A percentile compares a stretch with the other conserved stretches of the same genome.
Evolutionary conservation across 306 rosid genomes (phyloP).

Genomic region (Ziziphus jujuba): DNA sequence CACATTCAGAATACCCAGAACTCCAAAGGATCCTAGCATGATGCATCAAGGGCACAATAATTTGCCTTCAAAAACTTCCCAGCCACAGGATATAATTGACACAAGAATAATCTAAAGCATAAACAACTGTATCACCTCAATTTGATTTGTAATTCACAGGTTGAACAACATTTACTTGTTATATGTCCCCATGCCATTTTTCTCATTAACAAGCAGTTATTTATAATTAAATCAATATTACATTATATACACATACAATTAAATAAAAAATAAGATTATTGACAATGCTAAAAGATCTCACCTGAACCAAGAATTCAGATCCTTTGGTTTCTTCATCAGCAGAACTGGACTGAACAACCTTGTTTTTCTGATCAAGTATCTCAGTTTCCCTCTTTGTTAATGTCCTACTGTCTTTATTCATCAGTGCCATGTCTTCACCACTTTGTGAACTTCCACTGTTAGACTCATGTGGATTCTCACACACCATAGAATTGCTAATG

Average conservation of each 20-base stretch:
- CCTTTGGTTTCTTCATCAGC: constrained; percentile 63
- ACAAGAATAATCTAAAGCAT: too few relatives aligned
- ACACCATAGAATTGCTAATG: constrained; percentile 29
- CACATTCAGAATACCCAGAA: too few relatives aligned
- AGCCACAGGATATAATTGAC: too few relatives aligned
- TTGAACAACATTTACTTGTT: too few relatives aligned
- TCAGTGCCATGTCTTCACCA: constrained; percentile 39
- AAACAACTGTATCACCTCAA: too few relatives aligned
- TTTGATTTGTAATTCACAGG: too few relatives aligned
- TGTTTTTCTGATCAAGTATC: constrained; percentile 32
- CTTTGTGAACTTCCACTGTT: constrained; percentile 36
- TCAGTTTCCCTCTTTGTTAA: constrained; percentile 33
- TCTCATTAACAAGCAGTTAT: too few relatives aligned
- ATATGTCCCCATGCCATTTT: too few relatives aligned
- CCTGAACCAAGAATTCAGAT: constrained; percentile 82
- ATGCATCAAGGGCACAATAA: too few relatives aligned
- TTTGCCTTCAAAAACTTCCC: too few relatives aligned
- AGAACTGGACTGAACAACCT: constrained; percentile 31
- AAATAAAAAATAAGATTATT: constrained; percentile 7
- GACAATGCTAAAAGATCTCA: constrained; percentile 22
- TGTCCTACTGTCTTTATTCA: constrained; percentile 32
- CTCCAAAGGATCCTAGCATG: too few relatives aligned
- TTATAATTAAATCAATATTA: not conserved
- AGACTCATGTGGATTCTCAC: constrained; percentile 36
- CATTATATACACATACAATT: not conserved